Percentiles rank a stretch among this genome's conserved stretches.
Conservation (phyloP, 768 basidiomycete genomes). For the Leccinellum albellum region DNA sequence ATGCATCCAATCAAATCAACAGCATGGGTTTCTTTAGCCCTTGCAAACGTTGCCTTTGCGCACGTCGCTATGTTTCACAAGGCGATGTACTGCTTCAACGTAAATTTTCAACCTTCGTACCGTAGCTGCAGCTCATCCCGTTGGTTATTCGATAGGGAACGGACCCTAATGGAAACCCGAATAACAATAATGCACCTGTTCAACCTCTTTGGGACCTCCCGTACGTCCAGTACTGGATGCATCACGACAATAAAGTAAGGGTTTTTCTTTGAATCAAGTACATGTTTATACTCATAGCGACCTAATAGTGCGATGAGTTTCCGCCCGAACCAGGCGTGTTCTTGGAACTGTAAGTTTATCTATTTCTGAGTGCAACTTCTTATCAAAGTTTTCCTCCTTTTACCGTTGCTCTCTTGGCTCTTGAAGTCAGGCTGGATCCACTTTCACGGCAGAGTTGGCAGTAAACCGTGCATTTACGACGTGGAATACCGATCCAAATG, state of each 20-base stretch:
- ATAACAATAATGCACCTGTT: background rate
- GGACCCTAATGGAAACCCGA: background rate
- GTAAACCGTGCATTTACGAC: background rate
- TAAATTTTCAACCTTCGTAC: background rate
- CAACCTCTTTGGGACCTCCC: background rate
- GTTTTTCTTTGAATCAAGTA: background rate
- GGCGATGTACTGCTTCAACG: constrained; percentile 9
- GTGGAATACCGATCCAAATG: background rate
- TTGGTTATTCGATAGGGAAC: constrained; percentile 4
- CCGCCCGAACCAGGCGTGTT: background rate
- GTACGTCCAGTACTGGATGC: constrained; percentile 5
- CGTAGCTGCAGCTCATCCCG: background rate
- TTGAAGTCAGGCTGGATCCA: constrained; percentile 1
- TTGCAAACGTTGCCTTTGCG: constrained; percentile 10
- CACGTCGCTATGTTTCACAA: background rate
- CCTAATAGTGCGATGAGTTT: background rate
- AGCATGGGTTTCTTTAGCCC: constrained; percentile 7
- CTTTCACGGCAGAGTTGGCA: constrained; percentile 1
- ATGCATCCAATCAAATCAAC: background rate
- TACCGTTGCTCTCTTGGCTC: background rate
- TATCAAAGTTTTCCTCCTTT: background rate
- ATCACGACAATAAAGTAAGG: background rate
- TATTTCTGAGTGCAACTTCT: background rate
- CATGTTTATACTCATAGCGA: background rate
- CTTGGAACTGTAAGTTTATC: constrained; percentile 10